Evolutionary conservation across 169 alveolate species (phyloP), one percentile per base, ranked within the genome.

Genomic region (Plasmodium vinckei): DNA sequence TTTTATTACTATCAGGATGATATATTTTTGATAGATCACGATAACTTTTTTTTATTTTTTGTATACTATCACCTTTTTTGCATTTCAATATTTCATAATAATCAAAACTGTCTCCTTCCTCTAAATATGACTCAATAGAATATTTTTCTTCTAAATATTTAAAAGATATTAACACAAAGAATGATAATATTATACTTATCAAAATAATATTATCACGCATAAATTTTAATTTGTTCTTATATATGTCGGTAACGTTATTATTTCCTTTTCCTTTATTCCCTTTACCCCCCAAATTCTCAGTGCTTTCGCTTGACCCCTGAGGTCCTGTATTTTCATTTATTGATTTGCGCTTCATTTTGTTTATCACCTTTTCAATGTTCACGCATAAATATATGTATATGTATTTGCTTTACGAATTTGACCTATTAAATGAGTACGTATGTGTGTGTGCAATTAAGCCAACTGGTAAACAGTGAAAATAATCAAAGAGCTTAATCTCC

Each of bases 1-100:
- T 94, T 17, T 75, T 84, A 65, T 94, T 92, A 77, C 95, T 95
- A 82, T 95, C 98, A 17, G 98, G 97, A 75, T 96, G 98, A 91
- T 94, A 92, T 57, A 59, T 91, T 27, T 92, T 91, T 4, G 95
- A 95, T 4, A 91, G 67, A 75, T 93, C 95, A 44, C 94, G 91
- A 84, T 93, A 96, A 44, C 95, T 95, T 68, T 94, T 95, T 53
- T 95, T 94, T 64, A 96, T 96, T 51, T 93, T 94, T 15, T 90
- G 89, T 15, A 93, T 93, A 33, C 93, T 51, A 27, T 95, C 94
- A 39, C 93, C 87, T 75, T 92, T 88, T 5, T 87, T 79, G 9
- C 96, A 93, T 13, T 95, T 95, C n/a, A 96, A 86, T 21, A 96
- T 87, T 63, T 95, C 92, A 63, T 96, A 95, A 77, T 95, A 96